Evolutionary conservation across 345 rosid species (phyloP).

Genomic region (Limnanthes douglasii): DNA sequence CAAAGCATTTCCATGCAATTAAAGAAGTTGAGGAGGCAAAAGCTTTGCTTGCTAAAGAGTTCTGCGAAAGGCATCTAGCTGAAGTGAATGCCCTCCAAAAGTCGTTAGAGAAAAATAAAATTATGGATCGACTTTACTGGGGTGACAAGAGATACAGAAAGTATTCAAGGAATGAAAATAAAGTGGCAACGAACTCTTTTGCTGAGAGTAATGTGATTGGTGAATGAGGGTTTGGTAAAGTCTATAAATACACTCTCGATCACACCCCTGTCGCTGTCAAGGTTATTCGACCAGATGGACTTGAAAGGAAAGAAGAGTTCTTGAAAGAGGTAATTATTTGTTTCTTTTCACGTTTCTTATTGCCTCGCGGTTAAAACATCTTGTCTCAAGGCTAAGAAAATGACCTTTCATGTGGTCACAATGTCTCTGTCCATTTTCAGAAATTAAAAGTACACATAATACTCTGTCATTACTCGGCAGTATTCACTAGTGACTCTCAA

Average conservation of each 20-base stretch:
- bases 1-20: slow-evolving; percentile 38
- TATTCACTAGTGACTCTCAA: too few species aligned
- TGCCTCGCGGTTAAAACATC: too few species aligned
- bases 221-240: slow-evolving; percentile 82
- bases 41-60: slow-evolving; percentile 42
- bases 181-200: slow-evolving; percentile 53
- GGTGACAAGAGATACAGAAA: slow-evolving; percentile 58
- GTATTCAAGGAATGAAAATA: slow-evolving; percentile 46
- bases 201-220: slow-evolving; percentile 52
- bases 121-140: slow-evolving; percentile 41
- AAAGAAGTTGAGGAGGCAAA: slow-evolving; percentile 67
- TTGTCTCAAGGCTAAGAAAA: too few species aligned
- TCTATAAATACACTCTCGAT: slow-evolving; percentile 69
- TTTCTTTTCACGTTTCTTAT: too few species aligned
- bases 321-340: slow-evolving; percentile 69
- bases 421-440: too few species aligned
- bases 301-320: slow-evolving; percentile 58
- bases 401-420: too few species aligned
- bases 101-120: slow-evolving; percentile 51
- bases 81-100: slow-evolving; percentile 49
- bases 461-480: too few species aligned
- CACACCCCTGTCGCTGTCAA: slow-evolving; percentile 80
- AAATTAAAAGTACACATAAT: too few species aligned
- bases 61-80: slow-evolving; percentile 48
- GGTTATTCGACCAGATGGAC: slow-evolving; percentile 41